Conservation (phyloP, 208 protist species). For the Acanthamoeba polyphaga region DNA sequence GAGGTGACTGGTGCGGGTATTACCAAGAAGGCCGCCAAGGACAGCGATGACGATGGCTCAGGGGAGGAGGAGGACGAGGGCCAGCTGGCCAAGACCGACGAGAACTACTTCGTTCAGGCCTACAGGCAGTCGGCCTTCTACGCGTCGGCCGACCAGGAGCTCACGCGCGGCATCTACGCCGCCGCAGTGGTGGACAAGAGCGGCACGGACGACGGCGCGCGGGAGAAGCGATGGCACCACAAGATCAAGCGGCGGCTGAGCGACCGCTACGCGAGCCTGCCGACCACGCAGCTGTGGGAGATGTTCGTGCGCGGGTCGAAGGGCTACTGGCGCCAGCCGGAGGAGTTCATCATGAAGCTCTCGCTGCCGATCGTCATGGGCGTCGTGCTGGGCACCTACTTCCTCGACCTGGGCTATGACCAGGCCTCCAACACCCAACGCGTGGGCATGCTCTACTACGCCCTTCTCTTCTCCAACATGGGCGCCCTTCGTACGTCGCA, state of each 20-base stretch:
- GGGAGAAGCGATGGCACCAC: too few species aligned
- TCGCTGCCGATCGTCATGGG: not conserved
- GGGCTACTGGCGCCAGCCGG: not conserved
- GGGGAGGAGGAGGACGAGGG: not conserved
- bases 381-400: constrained; percentile 18
- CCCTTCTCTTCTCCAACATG: constrained; percentile 9
- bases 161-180: not conserved
- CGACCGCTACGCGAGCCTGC: constrained; percentile 12
- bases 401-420: not conserved
- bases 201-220: not conserved
- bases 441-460: not conserved
- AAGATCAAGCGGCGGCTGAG: constrained; percentile 30
- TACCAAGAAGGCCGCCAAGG: not conserved
- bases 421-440: not conserved
- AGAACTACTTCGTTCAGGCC: constrained; percentile 23
- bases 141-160: not conserved
- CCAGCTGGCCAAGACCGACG: not conserved
- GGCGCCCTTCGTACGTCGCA: not conserved
- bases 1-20: constrained; percentile 36
- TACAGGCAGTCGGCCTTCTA: constrained; percentile 49
- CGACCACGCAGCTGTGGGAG: not conserved
- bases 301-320: not conserved
- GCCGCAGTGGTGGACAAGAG: not conserved
- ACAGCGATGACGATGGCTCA: too few species aligned
- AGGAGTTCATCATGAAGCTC: not conserved